These are phyloP conservation scores for Meripilus lineatus DNA, from an alignment of 1,284 basidiomycete genomes.

Conservation along the genomic window DNA sequence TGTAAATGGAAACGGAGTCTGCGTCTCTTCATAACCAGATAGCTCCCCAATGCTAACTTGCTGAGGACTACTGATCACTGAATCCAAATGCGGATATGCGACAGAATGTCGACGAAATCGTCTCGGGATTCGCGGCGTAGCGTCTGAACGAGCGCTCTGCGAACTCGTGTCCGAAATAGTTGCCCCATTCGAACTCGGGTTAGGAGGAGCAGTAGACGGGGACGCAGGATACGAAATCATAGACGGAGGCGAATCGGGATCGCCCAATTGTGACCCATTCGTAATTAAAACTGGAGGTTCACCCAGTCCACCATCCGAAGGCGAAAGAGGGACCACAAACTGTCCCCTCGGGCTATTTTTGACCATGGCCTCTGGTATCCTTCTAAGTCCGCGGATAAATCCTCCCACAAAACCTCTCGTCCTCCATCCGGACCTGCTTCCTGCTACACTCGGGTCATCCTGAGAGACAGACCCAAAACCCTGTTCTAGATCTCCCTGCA, in stretches of 20 bases:
- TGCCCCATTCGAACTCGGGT: background rate
- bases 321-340: background rate
- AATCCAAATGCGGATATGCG: background rate
- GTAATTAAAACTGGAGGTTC: background rate
- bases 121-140: background rate
- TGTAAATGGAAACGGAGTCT: slow-evolving; percentile 6
- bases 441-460: background rate
- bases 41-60: slow-evolving; percentile 1
- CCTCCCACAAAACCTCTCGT: slow-evolving; percentile 6
- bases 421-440: no score
- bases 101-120: slow-evolving; percentile 3
- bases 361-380: slow-evolving; percentile 3
- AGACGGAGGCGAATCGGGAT: background rate
- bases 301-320: background rate
- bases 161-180: background rate
- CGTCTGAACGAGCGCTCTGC: background rate
- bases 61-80: slow-evolving; percentile 1
- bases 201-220: background rate
- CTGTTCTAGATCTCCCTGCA: background rate
- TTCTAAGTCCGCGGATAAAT: slow-evolving; percentile 4
- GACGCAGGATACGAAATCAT: background rate
- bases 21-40: slow-evolving; percentile 5
- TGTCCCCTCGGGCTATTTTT: slow-evolving; percentile 8
- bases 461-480: background rate
- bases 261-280: background rate